These are phyloP conservation scores for Alternaria ventricosa DNA, from an alignment of 2,329 filamentous ascomycete species.

Conservation along the genomic window DNA sequence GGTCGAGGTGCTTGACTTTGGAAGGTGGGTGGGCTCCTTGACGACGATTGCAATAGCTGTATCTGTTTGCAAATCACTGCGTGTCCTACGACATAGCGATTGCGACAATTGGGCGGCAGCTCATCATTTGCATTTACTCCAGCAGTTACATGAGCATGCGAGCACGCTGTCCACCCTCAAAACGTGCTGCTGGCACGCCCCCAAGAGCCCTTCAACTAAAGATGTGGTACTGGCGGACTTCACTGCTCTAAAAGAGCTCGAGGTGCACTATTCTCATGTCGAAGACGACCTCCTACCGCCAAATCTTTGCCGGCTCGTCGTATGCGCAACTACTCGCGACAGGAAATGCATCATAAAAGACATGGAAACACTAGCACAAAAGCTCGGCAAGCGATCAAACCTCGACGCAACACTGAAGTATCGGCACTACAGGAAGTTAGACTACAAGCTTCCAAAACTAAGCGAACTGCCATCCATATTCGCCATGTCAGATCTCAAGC, in stretches of 20 bases:
- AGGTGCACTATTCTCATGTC: background rate
- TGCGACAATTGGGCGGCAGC: background rate
- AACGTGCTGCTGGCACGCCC: background rate
- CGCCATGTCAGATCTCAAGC: background rate
- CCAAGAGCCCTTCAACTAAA: background rate
- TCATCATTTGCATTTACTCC: background rate
- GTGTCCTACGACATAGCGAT: background rate
- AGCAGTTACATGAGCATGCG: background rate
- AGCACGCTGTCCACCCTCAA: background rate
- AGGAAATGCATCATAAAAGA: background rate
- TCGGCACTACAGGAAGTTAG: background rate
- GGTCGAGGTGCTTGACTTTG: background rate
- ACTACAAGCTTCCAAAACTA: background rate
- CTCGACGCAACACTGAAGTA: background rate
- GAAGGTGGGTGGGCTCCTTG: background rate
- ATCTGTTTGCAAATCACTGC: background rate
- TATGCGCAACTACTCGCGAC: background rate
- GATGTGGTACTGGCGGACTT: accelerated
- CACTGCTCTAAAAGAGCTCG: background rate
- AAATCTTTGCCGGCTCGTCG: background rate
- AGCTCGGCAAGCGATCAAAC: background rate
- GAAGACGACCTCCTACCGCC: background rate
- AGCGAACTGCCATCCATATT: background rate
- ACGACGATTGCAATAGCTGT: background rate
- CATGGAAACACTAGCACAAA: background rate